Base-by-base conservation (phyloP, 495 filamentous ascomycete species). In the Cladorrhinum samala region DNA sequence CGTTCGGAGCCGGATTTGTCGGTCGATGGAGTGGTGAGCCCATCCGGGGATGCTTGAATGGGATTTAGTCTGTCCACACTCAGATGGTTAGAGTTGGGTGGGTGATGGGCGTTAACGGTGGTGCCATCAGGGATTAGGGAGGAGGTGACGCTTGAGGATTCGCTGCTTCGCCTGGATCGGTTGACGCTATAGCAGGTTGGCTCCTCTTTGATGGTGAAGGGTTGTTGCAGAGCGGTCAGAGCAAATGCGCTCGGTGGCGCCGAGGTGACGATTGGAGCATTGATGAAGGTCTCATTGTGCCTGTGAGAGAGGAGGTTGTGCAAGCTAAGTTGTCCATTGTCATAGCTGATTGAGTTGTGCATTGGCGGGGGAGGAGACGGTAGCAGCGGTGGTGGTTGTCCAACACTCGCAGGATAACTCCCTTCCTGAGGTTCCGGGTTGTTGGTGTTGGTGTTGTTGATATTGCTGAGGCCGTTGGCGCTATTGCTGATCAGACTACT, bases 21-120 rank as follows among this genome's bases (percentile, higher is more conserved):
- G 60, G 67, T 78, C 16, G 75, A 71, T 27, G 77, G 75, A 6
- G 73, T 79, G 59, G 78, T 65, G 2, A 68, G 61, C n/a, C 76
- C 74, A 41, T 75, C 68, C 0, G 66, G 49, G 33, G 65, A 72
- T 53, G 53, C 57, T n/a, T 17, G 39, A 14, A 14, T 5, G 1
- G 41, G 9, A 0, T 20, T 37, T 46, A 25, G 62, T 41, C 27
- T 57, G 41, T 20, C 48, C n/a, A n/a, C n/a, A n/a, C n/a, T n/a
- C n/a, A n/a, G n/a, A n/a, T n/a, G n/a, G n/a, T n/a, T n/a, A n/a
- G n/a, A n/a, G n/a, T n/a, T n/a, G 53, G n/a, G 21, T 18, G 20
- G 11, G 57, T 62, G n/a, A 49, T 55, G 56, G 4, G 46, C 60
- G 42, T 5, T 43, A 37, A 2, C 24, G 40, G 11, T 55, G 55